Evolutionary conservation across 805 yeast genomes (phyloP).

Genomic region (Spathaspora boniae): DNA sequence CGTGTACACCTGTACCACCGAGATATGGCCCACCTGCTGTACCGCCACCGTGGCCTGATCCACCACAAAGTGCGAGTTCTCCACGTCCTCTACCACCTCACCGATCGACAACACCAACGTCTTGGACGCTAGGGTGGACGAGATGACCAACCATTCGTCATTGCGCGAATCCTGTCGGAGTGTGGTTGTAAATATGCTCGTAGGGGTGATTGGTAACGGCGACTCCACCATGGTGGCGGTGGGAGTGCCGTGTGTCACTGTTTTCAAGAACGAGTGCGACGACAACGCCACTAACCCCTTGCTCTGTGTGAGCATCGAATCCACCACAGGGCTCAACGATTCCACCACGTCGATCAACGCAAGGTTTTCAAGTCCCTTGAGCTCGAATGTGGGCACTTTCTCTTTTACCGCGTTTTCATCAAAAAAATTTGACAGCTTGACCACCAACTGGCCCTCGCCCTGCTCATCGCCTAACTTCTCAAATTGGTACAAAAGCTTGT

Average conservation of each 20-base stretch:
- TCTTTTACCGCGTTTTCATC: not conserved
- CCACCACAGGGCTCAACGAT: slow-evolving; percentile 51
- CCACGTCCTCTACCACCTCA: slow-evolving; percentile 73
- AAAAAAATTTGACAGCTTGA: slow-evolving; percentile 9
- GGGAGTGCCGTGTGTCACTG: slow-evolving; percentile 55
- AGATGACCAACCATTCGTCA: slow-evolving; percentile 64
- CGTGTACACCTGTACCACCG: slow-evolving; percentile 70
- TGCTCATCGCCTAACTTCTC: slow-evolving; percentile 67
- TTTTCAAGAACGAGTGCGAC: slow-evolving; percentile 45
- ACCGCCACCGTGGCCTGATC: slow-evolving; percentile 63
- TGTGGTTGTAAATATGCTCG: slow-evolving; percentile 62
- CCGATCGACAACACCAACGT: slow-evolving; percentile 77
- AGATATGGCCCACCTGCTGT: slow-evolving; percentile 58
- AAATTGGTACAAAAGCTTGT: slow-evolving; percentile 73
- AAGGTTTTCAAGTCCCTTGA: slow-evolving; percentile 50
- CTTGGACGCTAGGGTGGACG: slow-evolving; percentile 52
- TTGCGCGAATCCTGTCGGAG: slow-evolving; percentile 37
- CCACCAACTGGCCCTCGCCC: slow-evolving; percentile 19
- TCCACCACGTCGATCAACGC: slow-evolving; percentile 51
- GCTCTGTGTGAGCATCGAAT: slow-evolving; percentile 9
- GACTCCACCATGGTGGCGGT: slow-evolving; percentile 66
- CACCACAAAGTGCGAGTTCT: slow-evolving; percentile 57
- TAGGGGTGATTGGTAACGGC: slow-evolving; percentile 64
- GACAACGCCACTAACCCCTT: slow-evolving; percentile 25
- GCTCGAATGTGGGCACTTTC: slow-evolving; percentile 4